These are phyloP conservation scores for Pichia sp. DNA, from an alignment of 1,139 yeast genomes.

Conservation along the genomic window DNA sequence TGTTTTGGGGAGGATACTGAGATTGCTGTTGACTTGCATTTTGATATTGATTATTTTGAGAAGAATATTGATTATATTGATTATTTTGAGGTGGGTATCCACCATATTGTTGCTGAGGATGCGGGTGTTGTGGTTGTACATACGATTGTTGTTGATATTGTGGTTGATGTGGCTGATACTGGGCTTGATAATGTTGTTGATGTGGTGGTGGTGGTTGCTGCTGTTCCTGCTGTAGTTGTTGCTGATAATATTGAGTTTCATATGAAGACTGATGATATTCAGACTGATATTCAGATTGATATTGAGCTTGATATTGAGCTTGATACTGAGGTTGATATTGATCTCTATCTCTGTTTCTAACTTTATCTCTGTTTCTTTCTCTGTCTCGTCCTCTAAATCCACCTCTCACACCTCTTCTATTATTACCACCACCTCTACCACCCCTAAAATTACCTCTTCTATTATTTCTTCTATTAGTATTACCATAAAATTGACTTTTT, in stretches of 20 bases:
- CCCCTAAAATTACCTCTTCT: conserved; percentile 16
- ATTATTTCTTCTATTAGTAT: conserved; percentile 8
- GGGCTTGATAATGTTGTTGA: background rate
- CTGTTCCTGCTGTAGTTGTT: conserved; percentile 1
- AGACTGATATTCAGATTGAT: conserved; percentile 2
- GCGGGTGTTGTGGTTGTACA: too few relatives aligned
- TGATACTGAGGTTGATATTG: background rate
- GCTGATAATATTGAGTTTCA: background rate
- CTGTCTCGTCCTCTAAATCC: conserved; percentile 27
- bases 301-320: background rate
- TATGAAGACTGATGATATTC: background rate
- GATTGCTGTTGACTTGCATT: too few relatives aligned
- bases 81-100: too few relatives aligned
- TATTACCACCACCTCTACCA: conserved; percentile 13
- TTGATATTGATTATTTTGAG: too few relatives aligned
- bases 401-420: conserved; percentile 18
- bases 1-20: conserved; percentile 5
- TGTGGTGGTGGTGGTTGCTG: background rate
- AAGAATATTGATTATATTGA: too few relatives aligned
- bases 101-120: too few relatives aligned
- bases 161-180: background rate
- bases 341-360: background rate
- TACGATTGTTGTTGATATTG: background rate
- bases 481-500: conserved; percentile 24
- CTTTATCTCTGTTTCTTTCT: conserved; percentile 16